Conservation (phyloP, 208 protist species). For the Leishmania mexicana region DNA sequence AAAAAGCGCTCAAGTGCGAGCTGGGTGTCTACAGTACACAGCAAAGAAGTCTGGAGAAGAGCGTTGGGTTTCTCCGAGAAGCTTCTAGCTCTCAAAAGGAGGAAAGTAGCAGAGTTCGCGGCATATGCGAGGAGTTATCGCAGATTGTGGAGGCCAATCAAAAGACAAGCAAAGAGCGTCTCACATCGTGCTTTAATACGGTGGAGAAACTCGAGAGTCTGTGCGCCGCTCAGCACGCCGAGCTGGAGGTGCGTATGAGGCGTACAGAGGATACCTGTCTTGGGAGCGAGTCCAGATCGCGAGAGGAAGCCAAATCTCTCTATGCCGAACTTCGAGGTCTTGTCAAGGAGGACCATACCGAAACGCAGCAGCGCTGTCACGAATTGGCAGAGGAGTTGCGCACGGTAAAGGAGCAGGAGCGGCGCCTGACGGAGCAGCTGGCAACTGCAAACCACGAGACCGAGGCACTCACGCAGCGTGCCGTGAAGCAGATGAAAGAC, state of each 20-base stretch:
- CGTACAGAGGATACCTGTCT: neutral
- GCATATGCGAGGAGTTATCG: slow-evolving; percentile 17
- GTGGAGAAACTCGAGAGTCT: slow-evolving; percentile 25
- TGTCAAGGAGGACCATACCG: slow-evolving; percentile 5
- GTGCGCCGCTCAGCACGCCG: slow-evolving; percentile 10
- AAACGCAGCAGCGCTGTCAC: slow-evolving; percentile 1
- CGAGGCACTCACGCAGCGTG: neutral
- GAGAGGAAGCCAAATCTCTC: slow-evolving; percentile 19
- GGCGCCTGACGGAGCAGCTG: slow-evolving; percentile 19
- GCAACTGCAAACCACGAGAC: neutral
- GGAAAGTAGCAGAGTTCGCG: slow-evolving; percentile 8
- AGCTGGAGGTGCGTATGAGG: slow-evolving; percentile 2
- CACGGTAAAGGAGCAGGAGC: slow-evolving; percentile 22
- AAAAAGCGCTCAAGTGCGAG: neutral
- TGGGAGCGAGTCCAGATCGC: neutral
- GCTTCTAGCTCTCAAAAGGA: slow-evolving; percentile 8
- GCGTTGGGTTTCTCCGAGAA: neutral
- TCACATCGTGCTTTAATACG: slow-evolving; percentile 21
- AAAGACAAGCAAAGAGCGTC: slow-evolving; percentile 15
- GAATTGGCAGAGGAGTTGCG: slow-evolving; percentile 20
- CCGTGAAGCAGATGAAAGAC: slow-evolving; percentile 17
- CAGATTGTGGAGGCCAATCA: slow-evolving; percentile 15
- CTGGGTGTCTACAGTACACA: neutral
- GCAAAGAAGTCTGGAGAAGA: slow-evolving; percentile 2
- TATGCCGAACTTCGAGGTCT: slow-evolving; percentile 18